Conservation (phyloP, 495 filamentous ascomycete species). For the Penicillium egyptiacum region DNA sequence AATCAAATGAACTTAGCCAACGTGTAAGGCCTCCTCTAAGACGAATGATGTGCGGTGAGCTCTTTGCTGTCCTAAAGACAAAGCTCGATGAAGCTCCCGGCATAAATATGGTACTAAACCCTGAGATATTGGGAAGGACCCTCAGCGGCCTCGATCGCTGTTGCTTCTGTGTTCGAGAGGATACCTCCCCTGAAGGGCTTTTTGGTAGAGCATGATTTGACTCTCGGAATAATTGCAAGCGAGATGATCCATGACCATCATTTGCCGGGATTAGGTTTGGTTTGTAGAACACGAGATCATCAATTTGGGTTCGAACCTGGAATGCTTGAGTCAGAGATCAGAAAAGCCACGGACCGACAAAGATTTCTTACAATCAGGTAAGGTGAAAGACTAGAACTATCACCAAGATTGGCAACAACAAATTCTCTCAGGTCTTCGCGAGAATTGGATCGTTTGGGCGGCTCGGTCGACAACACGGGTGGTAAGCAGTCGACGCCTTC, state of each 20-base stretch:
- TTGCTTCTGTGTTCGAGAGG: slow-evolving; percentile 36
- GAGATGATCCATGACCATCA: slow-evolving; percentile 28
- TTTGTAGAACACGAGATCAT: slow-evolving; percentile 86
- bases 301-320: slow-evolving; percentile 71
- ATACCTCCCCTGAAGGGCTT: slow-evolving; percentile 38
- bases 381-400: slow-evolving; percentile 64
- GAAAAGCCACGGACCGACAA: neutral
- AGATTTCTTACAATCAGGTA: slow-evolving; percentile 69
- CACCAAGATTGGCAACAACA: slow-evolving; percentile 80
- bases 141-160: slow-evolving; percentile 55
- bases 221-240: slow-evolving; percentile 75
- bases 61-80: slow-evolving; percentile 73
- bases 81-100: slow-evolving; percentile 77
- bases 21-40: slow-evolving; percentile 63
- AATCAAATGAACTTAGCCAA: slow-evolving; percentile 71
- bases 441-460: slow-evolving; percentile 64
- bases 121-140: slow-evolving; percentile 63
- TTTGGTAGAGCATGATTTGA: slow-evolving; percentile 59
- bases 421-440: slow-evolving; percentile 75
- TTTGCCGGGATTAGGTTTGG: slow-evolving; percentile 55
- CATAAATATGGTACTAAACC: slow-evolving; percentile 77
- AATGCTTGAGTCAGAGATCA: slow-evolving; percentile 15
- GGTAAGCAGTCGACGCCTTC: slow-evolving; percentile 77
- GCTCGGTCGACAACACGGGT: slow-evolving; percentile 70
- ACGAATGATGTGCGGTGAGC: slow-evolving; percentile 68